phyloP scores from a whole-genome alignment of 768 basidiomycete genomes.

The Pleurotus djamor region DNA sequence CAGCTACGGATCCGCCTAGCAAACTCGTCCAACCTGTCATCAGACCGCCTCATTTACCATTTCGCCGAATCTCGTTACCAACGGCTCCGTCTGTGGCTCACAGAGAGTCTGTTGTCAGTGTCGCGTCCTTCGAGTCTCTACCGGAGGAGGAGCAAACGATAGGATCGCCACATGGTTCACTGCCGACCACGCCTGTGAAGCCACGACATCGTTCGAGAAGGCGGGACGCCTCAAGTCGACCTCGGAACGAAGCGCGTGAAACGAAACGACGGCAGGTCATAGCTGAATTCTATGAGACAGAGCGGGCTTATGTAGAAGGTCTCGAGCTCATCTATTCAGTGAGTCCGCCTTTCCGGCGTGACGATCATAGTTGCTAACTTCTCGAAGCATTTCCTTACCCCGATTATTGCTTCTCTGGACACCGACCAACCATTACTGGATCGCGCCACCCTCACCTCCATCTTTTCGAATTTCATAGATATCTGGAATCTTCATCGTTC shows the following conservation, averaged over 20 bases:
- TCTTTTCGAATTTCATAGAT: slow-evolving; percentile 89
- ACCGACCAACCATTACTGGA: slow-evolving; percentile 66
- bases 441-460: slow-evolving; percentile 62
- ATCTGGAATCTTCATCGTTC: slow-evolving; percentile 88
- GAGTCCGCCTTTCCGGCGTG: slow-evolving; percentile 18
- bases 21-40: slow-evolving; percentile 28
- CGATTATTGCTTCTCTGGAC: slow-evolving; percentile 75
- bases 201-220: slow-evolving; percentile 34
- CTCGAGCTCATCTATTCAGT: slow-evolving; percentile 83
- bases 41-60: slow-evolving; percentile 50
- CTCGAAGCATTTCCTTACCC: slow-evolving; percentile 74
- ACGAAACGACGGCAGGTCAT: slow-evolving; percentile 67
- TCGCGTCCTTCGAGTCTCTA: slow-evolving; percentile 73
- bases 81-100: slow-evolving; percentile 48
- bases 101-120: slow-evolving; percentile 66
- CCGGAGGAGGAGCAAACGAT: slow-evolving; percentile 44
- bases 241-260: slow-evolving; percentile 44
- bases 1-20: slow-evolving; percentile 15
- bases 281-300: slow-evolving; percentile 81
- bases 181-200: slow-evolving; percentile 26
- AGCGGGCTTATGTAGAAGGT: slow-evolving; percentile 78
- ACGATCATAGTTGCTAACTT: slow-evolving; percentile 7
- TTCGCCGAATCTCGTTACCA: slow-evolving; percentile 62
- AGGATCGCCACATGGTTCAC: slow-evolving; percentile 26
- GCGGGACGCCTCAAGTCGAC: slow-evolving; percentile 33